Percentiles rank a stretch among this genome's conserved stretches.
phyloP scores from a whole-genome alignment of 306 rosid genomes.

The Pterocarpus santalinus region DNA sequence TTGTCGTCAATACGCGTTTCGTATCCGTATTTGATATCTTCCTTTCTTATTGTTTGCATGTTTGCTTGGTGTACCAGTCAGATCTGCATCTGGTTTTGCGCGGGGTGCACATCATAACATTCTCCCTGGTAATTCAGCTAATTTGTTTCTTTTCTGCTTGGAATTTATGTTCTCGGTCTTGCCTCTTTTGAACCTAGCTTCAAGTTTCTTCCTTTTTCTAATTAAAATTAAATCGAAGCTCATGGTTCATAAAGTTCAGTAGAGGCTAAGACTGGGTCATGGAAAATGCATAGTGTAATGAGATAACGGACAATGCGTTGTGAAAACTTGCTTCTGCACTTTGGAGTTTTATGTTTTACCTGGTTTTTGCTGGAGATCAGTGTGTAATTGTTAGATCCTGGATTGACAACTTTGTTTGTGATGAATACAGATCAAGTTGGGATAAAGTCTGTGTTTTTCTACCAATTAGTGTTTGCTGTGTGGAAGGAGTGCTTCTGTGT shows the following conservation, averaged over 20 bases:
- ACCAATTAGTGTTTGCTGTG: slow-evolving; percentile 32
- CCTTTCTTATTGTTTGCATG: slow-evolving; percentile 40
- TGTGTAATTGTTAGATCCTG: slow-evolving; percentile 36
- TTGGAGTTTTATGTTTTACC: slow-evolving; percentile 30
- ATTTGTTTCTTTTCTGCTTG: slow-evolving; percentile 48
- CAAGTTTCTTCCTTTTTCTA: slow-evolving; percentile 17
- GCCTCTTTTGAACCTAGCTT: slow-evolving; percentile 39
- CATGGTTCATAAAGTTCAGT: slow-evolving; percentile 26
- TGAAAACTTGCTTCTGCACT: slow-evolving; percentile 25
- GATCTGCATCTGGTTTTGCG: slow-evolving; percentile 66
- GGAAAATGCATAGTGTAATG: slow-evolving; percentile 19
- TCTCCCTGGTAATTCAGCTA: slow-evolving; percentile 63
- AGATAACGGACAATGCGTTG: slow-evolving; percentile 3
- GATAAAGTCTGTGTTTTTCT: slow-evolving; percentile 29
- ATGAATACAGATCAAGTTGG: slow-evolving; percentile 62
- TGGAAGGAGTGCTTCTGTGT: slow-evolving; percentile 19
- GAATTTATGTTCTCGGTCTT: slow-evolving; percentile 62
- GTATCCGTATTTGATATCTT: slow-evolving; percentile 56
- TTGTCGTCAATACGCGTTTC: slow-evolving; percentile 85
- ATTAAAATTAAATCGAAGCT: slow-evolving; percentile 1
- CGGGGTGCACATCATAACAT: slow-evolving; percentile 56
- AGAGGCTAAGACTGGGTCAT: slow-evolving; percentile 20
- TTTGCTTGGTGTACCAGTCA: slow-evolving; percentile 63
- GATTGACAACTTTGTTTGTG: slow-evolving; percentile 46
- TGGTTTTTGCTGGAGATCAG: slow-evolving; percentile 42